A percentile compares a stretch with the other conserved stretches of the same genome.
Evolutionary conservation across 345 rosid genomes (phyloP).

Genomic region (Boechera retrofracta): DNA sequence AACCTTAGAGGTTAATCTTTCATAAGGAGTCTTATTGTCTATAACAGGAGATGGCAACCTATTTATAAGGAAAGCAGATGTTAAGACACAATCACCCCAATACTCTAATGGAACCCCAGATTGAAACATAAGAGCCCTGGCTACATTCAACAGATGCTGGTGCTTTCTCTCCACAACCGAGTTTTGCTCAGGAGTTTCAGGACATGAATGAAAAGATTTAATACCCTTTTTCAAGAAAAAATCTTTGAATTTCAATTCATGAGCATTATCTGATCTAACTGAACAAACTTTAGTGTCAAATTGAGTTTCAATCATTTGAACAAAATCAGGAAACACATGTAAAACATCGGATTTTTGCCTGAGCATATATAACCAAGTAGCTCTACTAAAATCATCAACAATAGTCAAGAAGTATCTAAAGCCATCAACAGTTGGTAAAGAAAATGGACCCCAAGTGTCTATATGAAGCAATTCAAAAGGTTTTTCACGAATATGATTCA

Average conservation of each 20-base stretch:
- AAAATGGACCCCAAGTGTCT: not conserved
- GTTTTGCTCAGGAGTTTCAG: not conserved
- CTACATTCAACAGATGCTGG: not conserved
- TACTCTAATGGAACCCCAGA: not conserved
- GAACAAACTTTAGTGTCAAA: not conserved
- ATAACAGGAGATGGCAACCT: not conserved
- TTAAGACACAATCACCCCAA: not conserved
- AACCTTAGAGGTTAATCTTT: fast-evolving
- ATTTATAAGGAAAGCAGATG: not conserved
- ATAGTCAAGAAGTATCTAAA: not conserved
- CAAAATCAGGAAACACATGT: not conserved
- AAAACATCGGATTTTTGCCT: not conserved
- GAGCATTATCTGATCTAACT: not conserved
- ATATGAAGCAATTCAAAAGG: not conserved
- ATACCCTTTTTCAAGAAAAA: not conserved
- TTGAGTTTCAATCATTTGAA: not conserved
- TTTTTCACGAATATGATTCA: too few relatives aligned
- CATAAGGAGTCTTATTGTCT: not conserved
- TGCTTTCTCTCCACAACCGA: not conserved
- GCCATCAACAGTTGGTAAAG: not conserved
- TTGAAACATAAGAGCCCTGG: not conserved
- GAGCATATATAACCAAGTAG: not conserved
- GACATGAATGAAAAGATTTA: not conserved
- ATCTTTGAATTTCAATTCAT: not conserved
- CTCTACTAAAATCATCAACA: not conserved